Percentiles rank a stretch among this genome's conserved stretches.
Evolutionary conservation across 495 filamentous ascomycete species (phyloP).

Genomic region (Lindgomyces ingoldianus): DNA sequence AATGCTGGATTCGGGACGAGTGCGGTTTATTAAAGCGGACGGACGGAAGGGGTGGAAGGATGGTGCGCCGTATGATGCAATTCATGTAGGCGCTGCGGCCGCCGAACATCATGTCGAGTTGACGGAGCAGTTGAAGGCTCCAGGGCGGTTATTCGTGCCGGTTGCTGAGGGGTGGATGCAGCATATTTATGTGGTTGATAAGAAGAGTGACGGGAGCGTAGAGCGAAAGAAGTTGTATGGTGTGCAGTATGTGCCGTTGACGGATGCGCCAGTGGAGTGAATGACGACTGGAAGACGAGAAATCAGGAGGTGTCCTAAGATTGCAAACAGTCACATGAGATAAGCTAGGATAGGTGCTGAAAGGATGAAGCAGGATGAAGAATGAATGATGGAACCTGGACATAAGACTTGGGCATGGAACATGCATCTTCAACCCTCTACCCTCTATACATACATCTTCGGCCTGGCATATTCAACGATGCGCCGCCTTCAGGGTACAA

Average conservation of each 20-base stretch:
- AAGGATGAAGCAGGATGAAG: neutral
- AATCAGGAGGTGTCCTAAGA: neutral
- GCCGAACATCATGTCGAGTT: slow-evolving; percentile 69
- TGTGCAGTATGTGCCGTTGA: slow-evolving; percentile 92
- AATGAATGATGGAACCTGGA: too few relatives aligned
- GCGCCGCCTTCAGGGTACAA: too few relatives aligned
- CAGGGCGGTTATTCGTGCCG: slow-evolving; percentile 64
- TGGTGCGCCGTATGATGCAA: slow-evolving; percentile 75
- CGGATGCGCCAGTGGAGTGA: slow-evolving; percentile 65
- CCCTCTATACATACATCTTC: too few relatives aligned
- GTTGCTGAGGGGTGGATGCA: slow-evolving; percentile 68
- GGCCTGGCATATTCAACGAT: neutral
- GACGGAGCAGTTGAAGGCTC: slow-evolving; percentile 74
- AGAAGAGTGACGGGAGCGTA: slow-evolving; percentile 75
- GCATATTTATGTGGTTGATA: slow-evolving; percentile 89
- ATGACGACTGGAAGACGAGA: too few relatives aligned
- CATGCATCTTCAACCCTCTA: too few relatives aligned
- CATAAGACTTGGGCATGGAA: too few relatives aligned
- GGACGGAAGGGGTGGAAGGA: slow-evolving; percentile 69
- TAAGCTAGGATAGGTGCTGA: neutral
- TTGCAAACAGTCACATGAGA: neutral
- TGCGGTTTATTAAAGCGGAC: slow-evolving; percentile 77
- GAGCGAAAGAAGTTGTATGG: slow-evolving; percentile 73
- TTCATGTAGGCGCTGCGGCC: slow-evolving; percentile 93
- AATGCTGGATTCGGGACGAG: slow-evolving; percentile 61